A percentile compares a stretch with the other conserved stretches of the same genome.
phyloP scores from a whole-genome alignment of 345 rosid genomes.

The Turnera subulata region DNA sequence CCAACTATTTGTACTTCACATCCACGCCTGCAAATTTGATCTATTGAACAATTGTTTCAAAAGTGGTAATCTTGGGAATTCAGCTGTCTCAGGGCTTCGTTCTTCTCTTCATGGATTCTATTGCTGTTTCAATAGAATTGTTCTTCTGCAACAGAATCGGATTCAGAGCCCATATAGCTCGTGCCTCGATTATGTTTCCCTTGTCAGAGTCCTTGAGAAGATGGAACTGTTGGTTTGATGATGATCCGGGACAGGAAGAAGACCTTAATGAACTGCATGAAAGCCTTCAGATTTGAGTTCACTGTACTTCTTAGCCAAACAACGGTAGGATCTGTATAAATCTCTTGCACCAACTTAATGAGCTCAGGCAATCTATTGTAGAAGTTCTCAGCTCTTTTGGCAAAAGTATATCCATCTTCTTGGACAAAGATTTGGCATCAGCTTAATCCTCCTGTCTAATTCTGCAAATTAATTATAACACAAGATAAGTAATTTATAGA shows the following conservation, averaged over 20 bases:
- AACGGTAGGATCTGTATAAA: conserved; percentile 16
- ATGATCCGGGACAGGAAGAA: conserved; percentile 1
- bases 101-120: conserved; percentile 35
- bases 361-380: conserved; percentile 23
- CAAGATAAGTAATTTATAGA: too few species aligned
- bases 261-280: conserved; percentile 2
- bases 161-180: too few species aligned
- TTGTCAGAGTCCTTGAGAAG: background rate
- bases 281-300: conserved; percentile 8
- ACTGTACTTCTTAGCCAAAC: conserved; percentile 18
- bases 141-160: background rate
- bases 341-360: conserved; percentile 11
- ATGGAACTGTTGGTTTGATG: background rate
- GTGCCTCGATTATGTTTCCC: background rate
- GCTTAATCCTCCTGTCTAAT: conserved; percentile 19
- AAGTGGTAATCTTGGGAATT: conserved; percentile 9
- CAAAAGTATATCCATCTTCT: too few species aligned
- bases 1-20: too few species aligned
- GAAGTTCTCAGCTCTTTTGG: conserved; percentile 26
- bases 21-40: too few species aligned
- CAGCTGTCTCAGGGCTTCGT: conserved; percentile 26
- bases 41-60: too few species aligned
- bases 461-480: conserved; percentile 22
- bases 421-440: conserved; percentile 10
- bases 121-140: background rate